Evolutionary conservation across 352 stramenopile species (phyloP).

Genomic region (Phytopythium cucurbitacearum): DNA sequence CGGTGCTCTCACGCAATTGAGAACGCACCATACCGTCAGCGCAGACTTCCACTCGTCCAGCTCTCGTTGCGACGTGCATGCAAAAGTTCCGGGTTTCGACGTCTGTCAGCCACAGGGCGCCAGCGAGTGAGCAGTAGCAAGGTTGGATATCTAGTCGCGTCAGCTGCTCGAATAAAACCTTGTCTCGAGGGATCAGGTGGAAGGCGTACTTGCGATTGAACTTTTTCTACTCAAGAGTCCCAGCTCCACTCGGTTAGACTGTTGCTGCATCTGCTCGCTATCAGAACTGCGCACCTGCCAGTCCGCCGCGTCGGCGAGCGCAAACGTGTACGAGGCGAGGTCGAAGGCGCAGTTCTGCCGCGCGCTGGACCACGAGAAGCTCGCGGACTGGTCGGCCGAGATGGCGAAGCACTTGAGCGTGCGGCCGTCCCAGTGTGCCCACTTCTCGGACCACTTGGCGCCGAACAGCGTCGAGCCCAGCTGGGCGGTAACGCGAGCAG

Average conservation of each 20-base stretch:
- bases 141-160: not conserved
- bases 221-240: constrained; percentile 31
- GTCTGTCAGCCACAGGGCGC: constrained; percentile 12
- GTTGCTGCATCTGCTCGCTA: not conserved
- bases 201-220: constrained; percentile 61
- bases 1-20: no score
- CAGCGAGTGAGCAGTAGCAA: constrained; percentile 1
- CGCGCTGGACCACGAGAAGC: constrained; percentile 51
- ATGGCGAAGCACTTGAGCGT: constrained; percentile 76
- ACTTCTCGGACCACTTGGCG: constrained; percentile 77
- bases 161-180: constrained; percentile 18
- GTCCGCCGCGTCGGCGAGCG: constrained; percentile 35
- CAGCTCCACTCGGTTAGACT: not conserved
- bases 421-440: constrained; percentile 68
- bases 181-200: constrained; percentile 45
- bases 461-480: constrained; percentile 53
- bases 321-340: constrained; percentile 46
- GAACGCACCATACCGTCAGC: constrained; percentile 27
- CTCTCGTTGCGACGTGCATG: constrained; percentile 50
- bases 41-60: constrained; percentile 52
- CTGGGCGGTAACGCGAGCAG: constrained; percentile 13
- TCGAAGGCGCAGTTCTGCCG: constrained; percentile 43
- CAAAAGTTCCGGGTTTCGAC: constrained; percentile 52
- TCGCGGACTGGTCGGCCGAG: constrained; percentile 39
- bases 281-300: not conserved